Percentiles rank a stretch among this genome's conserved stretches.
Evolutionary conservation across 2,329 filamentous ascomycete genomes (phyloP).

Genomic region (Epichloe gansuensis): DNA sequence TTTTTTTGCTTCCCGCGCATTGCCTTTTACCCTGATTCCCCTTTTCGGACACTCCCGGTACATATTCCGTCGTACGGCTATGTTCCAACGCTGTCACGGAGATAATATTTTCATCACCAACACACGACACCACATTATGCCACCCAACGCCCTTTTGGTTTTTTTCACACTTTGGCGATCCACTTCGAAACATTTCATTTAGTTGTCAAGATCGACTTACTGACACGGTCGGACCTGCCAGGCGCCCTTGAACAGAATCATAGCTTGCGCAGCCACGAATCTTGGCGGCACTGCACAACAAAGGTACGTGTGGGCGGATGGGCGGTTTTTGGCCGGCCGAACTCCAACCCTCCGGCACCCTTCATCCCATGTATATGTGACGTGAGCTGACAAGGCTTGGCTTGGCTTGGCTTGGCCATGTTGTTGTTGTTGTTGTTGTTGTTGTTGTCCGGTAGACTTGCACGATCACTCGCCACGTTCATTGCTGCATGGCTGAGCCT

Average conservation of each 20-base stretch:
- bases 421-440: too few relatives aligned
- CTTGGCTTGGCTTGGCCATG: background rate
- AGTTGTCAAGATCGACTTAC: background rate
- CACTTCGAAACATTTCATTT: background rate
- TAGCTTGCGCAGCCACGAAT: constrained; percentile 14
- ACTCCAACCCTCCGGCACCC: background rate
- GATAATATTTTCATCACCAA: too few relatives aligned
- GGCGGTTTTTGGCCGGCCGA: background rate
- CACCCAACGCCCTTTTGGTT: too few relatives aligned
- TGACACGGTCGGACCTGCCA: constrained; percentile 9
- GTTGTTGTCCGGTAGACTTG: constrained; percentile 27
- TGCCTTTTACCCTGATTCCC: background rate
- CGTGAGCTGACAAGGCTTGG: background rate
- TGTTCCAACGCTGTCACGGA: background rate
- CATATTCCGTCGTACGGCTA: too few relatives aligned
- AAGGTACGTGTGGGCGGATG: constrained; percentile 12
- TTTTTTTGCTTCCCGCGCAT: background rate
- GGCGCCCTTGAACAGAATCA: constrained; percentile 19
- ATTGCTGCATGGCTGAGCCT: constrained; percentile 46
- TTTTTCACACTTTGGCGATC: background rate
- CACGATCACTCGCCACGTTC: constrained; percentile 47
- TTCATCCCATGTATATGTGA: background rate
- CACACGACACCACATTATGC: too few relatives aligned
- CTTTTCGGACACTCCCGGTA: background rate
- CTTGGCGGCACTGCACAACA: constrained; percentile 15